A percentile compares a stretch with the other conserved stretches of the same genome.
Conservation (phyloP, 495 filamentous ascomycete species). For the Penicillium turbatum region DNA sequence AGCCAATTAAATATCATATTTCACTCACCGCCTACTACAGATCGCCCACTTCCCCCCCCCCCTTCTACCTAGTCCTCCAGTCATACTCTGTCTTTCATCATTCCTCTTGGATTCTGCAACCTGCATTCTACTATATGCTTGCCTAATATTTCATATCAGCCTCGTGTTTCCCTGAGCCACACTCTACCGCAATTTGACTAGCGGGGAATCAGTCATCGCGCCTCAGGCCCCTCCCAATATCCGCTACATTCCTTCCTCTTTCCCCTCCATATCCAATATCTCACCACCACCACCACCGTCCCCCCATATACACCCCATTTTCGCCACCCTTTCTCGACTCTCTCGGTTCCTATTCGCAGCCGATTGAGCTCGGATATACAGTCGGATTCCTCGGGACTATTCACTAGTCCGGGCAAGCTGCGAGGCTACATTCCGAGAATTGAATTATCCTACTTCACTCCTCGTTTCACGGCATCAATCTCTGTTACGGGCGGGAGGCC, state of each 20-base stretch:
- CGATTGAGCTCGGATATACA: not conserved
- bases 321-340: not conserved
- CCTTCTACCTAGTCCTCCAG: not conserved
- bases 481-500: constrained; percentile 11
- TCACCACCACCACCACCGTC: not conserved
- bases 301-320: not conserved
- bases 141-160: not conserved
- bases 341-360: not conserved
- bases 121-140: not conserved
- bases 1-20: not conserved
- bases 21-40: not conserved
- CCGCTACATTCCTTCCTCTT: constrained; percentile 4
- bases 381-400: not conserved
- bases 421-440: not conserved
- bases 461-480: constrained; percentile 2
- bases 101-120: not conserved
- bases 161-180: constrained; percentile 6
- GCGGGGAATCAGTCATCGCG: constrained; percentile 5
- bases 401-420: not conserved
- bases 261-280: constrained; percentile 1
- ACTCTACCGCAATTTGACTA: constrained; percentile 6
- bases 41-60: not conserved
- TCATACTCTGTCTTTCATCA: constrained; percentile 2
- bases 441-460: not conserved
- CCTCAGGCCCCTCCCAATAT: constrained; percentile 9